Percentiles rank a stretch among this genome's conserved stretches.
These are phyloP conservation scores for Phytopythium ostracodes DNA, from an alignment of 352 stramenopile genomes.

Conservation along the genomic window DNA sequence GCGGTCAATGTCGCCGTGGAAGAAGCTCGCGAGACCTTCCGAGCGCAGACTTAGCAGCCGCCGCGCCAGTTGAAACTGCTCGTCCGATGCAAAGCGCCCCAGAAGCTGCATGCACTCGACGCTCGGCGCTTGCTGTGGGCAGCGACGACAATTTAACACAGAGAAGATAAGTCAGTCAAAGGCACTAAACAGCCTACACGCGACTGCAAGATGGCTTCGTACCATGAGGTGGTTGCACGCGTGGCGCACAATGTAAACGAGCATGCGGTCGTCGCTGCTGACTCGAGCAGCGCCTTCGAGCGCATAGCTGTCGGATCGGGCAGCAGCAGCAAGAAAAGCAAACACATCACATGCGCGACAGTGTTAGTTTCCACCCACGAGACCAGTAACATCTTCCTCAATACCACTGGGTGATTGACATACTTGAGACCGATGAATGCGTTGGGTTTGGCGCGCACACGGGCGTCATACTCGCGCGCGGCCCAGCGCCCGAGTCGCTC, in stretches of 20 bases:
- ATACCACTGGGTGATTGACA: no score
- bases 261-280: conserved; percentile 22
- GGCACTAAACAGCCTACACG: background rate
- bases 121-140: conserved; percentile 43
- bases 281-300: conserved; percentile 35
- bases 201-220: conserved; percentile 4
- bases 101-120: conserved; percentile 53
- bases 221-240: conserved; percentile 73
- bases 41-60: conserved; percentile 47
- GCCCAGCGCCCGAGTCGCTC: conserved; percentile 58
- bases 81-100: conserved; percentile 46
- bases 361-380: background rate
- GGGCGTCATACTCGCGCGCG: conserved; percentile 45
- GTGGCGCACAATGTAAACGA: conserved; percentile 76
- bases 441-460: conserved; percentile 38
- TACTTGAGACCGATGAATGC: conserved; percentile 75
- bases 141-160: no score
- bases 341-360: background rate
- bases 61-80: conserved; percentile 65
- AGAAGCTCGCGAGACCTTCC: conserved; percentile 70
- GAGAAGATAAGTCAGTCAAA: background rate
- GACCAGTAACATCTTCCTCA: no score
- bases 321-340: conserved; percentile 10
- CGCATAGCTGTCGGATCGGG: conserved; percentile 36
- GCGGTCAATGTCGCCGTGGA: conserved; percentile 68